Evolutionary conservation across 129 eudicot genomes (phyloP), one percentile per base, ranked within the genome.

Genomic region (Lactuca sativa): DNA sequence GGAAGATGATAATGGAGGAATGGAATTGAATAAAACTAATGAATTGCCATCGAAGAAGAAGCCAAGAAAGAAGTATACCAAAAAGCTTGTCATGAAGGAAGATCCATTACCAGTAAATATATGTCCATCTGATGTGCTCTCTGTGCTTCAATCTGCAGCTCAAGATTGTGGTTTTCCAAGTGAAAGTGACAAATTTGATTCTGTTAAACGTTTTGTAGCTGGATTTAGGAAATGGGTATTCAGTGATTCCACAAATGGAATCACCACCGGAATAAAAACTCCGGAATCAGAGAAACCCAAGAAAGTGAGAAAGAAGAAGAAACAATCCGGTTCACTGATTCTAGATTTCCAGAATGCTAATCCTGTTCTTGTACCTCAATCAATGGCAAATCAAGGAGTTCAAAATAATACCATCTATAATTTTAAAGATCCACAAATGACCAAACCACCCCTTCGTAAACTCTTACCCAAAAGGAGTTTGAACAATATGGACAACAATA

Each of bases 211-310:
- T 9, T 83, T 83, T 61, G 58, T 75, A 58, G 10, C 69, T 11
- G 70, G 79, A 60, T 88, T 80, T 44, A 80, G 96, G 74, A 61
- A 69, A 61, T 63, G 65, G 58, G 74, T 77, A 5, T 88, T 77
- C 70, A 75, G 59, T 0, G 78, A 80, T 59, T 55, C 43, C 43
- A 5, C 54, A 3, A 66, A 6, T 58, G 77, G 78, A 58, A 62
- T 34, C 33, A 43, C 58, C 10, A 6, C 13, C 56, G 67, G 72
- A 51, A 43, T 12, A 9, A 40, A n/a, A 32, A 67, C 54, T 66
- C 66, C n/a, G 49, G 49, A 31, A n/a, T 40, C 69, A 72, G 54
- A 40, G 31, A 6, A 61, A 43, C 80, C 70, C 56, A 86, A 71
- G 72, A 76, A 41, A 16, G 73, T 70, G 62, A 84, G 69, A 57